These are phyloP conservation scores for Lactarius sp. DNA, from an alignment of 768 basidiomycete species.

Conservation along the genomic window DNA sequence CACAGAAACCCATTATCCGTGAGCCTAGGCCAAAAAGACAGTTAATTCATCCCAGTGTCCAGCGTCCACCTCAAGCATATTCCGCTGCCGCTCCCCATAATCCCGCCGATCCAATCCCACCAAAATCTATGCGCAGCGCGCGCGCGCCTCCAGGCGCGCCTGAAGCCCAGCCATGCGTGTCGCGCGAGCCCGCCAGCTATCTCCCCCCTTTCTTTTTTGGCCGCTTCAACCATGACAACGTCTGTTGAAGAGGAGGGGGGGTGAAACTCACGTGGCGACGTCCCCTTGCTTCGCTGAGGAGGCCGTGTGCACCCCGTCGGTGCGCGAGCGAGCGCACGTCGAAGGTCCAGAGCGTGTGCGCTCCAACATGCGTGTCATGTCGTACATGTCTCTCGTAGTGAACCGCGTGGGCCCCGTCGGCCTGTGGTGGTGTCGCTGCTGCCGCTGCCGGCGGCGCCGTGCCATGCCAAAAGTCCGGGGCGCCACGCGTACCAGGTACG, in stretches of 20 bases:
- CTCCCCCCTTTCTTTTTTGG: slow-evolving; percentile 45
- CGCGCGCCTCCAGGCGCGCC: slow-evolving; percentile 53
- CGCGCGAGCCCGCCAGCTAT: slow-evolving; percentile 74
- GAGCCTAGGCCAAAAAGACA: too few relatives aligned
- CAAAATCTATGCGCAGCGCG: slow-evolving; percentile 68
- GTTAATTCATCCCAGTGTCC: neutral
- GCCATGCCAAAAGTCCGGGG: slow-evolving; percentile 36
- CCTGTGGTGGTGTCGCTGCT: slow-evolving; percentile 47
- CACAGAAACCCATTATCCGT: neutral
- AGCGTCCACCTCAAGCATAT: slow-evolving; percentile 51
- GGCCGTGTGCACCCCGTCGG: slow-evolving; percentile 59
- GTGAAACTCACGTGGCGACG: slow-evolving; percentile 60
- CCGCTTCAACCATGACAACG: too few relatives aligned
- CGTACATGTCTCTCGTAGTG: slow-evolving; percentile 65
- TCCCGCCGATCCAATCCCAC: slow-evolving; percentile 76
- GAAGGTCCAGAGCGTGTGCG: slow-evolving; percentile 67
- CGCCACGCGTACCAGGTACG: slow-evolving; percentile 41
- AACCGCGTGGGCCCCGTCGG: slow-evolving; percentile 53
- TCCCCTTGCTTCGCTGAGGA: slow-evolving; percentile 54
- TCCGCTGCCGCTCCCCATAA: slow-evolving; percentile 54
- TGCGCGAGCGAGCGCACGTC: slow-evolving; percentile 65
- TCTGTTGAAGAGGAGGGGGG: neutral
- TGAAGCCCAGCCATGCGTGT: slow-evolving; percentile 71
- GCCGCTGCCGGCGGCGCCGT: slow-evolving; percentile 37
- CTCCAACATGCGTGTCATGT: slow-evolving; percentile 33